phyloP scores from a whole-genome alignment of 2,329 filamentous ascomycete genomes.

The Beauveria bassiana region DNA sequence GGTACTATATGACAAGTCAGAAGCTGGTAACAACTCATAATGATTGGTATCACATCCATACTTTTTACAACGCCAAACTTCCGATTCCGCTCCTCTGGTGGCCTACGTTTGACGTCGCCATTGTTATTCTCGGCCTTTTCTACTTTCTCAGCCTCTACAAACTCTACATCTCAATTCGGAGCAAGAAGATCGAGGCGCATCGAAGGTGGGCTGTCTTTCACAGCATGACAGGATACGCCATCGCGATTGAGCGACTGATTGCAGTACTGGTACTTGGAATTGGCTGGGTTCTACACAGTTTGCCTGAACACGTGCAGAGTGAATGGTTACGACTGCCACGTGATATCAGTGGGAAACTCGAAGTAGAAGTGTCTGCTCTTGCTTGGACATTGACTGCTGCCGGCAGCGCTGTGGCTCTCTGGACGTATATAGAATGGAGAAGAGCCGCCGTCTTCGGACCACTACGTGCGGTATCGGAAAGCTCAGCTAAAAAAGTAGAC shows the following conservation, averaged over 20 bases:
- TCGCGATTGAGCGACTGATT: neutral
- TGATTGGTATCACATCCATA: neutral
- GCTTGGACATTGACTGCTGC: constrained; percentile 5
- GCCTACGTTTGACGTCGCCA: neutral
- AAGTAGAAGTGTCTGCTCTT: constrained; percentile 1
- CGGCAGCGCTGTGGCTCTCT: neutral
- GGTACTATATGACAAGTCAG: neutral
- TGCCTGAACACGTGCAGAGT: neutral
- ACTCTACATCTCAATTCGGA: neutral
- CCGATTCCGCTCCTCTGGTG: neutral
- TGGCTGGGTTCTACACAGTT: neutral
- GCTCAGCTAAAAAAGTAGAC: neutral
- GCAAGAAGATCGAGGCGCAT: neutral
- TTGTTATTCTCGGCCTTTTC: neutral
- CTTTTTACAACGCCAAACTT: neutral
- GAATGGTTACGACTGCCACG: neutral
- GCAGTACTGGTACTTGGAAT: neutral
- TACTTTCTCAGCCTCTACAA: constrained; percentile 3
- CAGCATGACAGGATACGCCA: constrained; percentile 3
- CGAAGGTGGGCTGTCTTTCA: constrained; percentile 2
- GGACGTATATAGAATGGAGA: neutral
- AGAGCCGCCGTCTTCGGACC: neutral
- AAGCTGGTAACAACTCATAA: neutral
- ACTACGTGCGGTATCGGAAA: neutral
- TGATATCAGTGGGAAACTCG: neutral